Evolutionary conservation across 352 stramenopile species (phyloP), one percentile per base, ranked within the genome.

Genomic region (Phytopythium chamaehyphon): DNA sequence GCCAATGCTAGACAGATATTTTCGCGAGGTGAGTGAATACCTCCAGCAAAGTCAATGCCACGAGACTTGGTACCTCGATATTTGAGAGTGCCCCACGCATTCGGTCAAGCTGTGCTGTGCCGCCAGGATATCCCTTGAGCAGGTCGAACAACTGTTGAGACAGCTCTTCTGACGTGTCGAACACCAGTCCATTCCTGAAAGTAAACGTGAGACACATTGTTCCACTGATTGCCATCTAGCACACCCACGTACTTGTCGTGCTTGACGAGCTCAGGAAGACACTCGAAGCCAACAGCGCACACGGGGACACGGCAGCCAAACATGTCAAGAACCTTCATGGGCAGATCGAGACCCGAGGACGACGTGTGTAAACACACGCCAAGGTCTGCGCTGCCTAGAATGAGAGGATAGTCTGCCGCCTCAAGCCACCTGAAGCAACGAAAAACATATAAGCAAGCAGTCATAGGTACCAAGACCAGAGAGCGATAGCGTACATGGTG

Each of bases 311-410:
- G 82, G 54, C 89, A 97, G 33, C 97, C 97, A 80, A 99, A 99
- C 92, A 99, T 98, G 73, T 99, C 97, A 31, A 99, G 73, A 40
- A 99, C 96, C 55, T 99, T 99, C 97, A 99, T 99, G 6, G 97
- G 97, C 39, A 99, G 69, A 71, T 99, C 97, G 31, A 99, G 69
- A 1, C 97, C 97, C 6, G 89, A 98, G 3, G 96, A 99, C 5
- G 93, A 99, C 10, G 95, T 99, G 78, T 99, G 98, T n/a, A 99
- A 77, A 28, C 90, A 99, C 35, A 99, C 83, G 39, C 97, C 98
- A 1, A 99, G 59, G 62, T 99, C 97, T 1, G 94, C 93, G 42
- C 80, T 96, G 54, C 93, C 96, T 14, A 97, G 58, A 11, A 99
- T 66, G 22, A 94, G 71, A 10, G 97, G 97, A 71, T 99, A 99